Conservation (phyloP, 495 filamentous ascomycete genomes). For the Tuber indicum region DNA sequence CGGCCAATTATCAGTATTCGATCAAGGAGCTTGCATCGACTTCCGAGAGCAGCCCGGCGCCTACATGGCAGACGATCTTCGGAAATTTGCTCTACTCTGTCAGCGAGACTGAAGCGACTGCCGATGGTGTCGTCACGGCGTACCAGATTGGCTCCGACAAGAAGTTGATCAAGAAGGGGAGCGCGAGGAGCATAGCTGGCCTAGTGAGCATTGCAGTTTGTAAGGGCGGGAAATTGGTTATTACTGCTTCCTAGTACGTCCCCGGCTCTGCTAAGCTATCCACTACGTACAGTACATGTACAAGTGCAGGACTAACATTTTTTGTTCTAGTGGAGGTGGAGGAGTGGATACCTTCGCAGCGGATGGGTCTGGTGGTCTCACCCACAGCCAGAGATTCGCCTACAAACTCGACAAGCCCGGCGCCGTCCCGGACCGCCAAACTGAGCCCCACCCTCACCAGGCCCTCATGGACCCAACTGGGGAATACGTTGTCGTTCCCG, state of each 20-base stretch:
- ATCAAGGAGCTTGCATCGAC: slow-evolving; percentile 13
- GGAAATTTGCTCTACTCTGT: slow-evolving; percentile 26
- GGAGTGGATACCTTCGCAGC: slow-evolving; percentile 23
- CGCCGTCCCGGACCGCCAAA: slow-evolving; percentile 52
- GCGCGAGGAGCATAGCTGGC: slow-evolving; percentile 10
- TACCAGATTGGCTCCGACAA: slow-evolving; percentile 23
- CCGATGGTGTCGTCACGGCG: slow-evolving; percentile 15
- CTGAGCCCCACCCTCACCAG: slow-evolving; percentile 64
- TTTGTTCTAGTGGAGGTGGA: slow-evolving; percentile 13
- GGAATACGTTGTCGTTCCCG: slow-evolving; percentile 59
- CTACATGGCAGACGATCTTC: slow-evolving; percentile 31
- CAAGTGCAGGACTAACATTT: slow-evolving; percentile 1
- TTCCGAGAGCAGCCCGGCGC: slow-evolving; percentile 16
- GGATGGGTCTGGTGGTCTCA: slow-evolving; percentile 32
- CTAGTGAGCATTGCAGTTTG: slow-evolving; percentile 27
- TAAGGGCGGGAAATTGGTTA: slow-evolving; percentile 8
- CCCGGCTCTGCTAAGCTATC: not conserved
- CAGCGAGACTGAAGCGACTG: slow-evolving; percentile 6
- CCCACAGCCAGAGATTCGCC: slow-evolving; percentile 47
- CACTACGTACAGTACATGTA: too few relatives aligned
- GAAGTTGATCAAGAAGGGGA: slow-evolving; percentile 20
- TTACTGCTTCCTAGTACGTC: slow-evolving; percentile 33
- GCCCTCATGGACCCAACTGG: slow-evolving; percentile 64
- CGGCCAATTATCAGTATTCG: not conserved
- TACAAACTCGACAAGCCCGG: slow-evolving; percentile 50